These are phyloP conservation scores for Bidens hawaiensis DNA, from an alignment of 140 eudicot genomes.

Conservation along the genomic window DNA sequence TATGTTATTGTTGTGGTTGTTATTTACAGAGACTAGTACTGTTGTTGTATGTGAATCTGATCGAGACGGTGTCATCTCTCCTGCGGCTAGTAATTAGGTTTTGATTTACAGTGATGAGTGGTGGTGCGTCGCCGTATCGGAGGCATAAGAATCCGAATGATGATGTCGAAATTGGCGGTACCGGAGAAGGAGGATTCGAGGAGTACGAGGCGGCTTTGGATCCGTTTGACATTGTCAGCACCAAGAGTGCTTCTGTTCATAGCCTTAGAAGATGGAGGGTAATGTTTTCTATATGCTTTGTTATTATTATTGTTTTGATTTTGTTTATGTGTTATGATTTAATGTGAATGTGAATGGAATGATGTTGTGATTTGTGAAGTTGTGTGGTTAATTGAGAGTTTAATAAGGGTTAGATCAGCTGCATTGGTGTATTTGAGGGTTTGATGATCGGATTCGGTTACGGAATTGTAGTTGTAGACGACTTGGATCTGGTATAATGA, in stretches of 20 bases:
- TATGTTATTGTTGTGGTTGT: background rate
- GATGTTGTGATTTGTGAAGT: background rate
- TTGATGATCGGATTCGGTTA: background rate
- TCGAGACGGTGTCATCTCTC: conserved; percentile 68
- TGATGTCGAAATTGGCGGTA: conserved; percentile 52
- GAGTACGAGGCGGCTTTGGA: conserved; percentile 44
- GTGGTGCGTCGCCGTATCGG: conserved; percentile 62
- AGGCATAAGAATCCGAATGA: conserved; percentile 48
- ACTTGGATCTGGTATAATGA: background rate
- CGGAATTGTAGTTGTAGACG: background rate
- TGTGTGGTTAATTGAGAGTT: background rate
- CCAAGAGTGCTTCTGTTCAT: conserved; percentile 80
- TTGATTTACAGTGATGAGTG: conserved; percentile 31
- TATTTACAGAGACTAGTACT: background rate
- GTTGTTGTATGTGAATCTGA: background rate
- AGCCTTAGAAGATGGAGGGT: conserved; percentile 81
- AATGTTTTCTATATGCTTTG: conserved; percentile 3
- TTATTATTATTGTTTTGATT: background rate
- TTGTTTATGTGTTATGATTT: background rate
- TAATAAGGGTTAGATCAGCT: background rate
- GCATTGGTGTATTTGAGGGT: background rate
- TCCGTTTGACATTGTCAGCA: conserved; percentile 63
- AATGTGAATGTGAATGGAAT: background rate
- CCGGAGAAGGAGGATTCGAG: conserved; percentile 15
- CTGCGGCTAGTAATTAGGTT: conserved; percentile 49